These are phyloP conservation scores for Agarophyton chilense DNA, from an alignment of 23 red algal species.

Conservation along the genomic window DNA sequence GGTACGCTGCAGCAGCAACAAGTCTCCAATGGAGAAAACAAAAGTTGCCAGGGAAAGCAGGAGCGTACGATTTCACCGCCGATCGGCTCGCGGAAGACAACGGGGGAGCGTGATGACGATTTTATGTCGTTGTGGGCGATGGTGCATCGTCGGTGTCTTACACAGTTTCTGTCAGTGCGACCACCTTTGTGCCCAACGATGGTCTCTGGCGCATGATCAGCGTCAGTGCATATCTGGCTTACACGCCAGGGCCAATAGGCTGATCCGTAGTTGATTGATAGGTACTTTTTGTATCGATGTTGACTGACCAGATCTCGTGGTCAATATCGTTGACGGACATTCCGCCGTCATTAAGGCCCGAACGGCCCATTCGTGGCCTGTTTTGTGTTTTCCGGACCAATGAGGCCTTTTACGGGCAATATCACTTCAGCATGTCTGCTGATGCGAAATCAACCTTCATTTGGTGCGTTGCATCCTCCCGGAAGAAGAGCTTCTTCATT, in stretches of 20 bases:
- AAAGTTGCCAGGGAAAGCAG: neutral
- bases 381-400: no score
- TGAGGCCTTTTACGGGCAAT: no score
- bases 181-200: no score
- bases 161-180: neutral
- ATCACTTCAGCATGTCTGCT: no score
- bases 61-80: neutral
- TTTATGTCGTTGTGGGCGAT: conserved; percentile 4
- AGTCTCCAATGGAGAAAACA: neutral
- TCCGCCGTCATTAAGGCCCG: no score
- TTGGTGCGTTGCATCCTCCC: no score
- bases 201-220: neutral
- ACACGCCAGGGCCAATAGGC: neutral
- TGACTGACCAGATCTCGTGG: neutral
- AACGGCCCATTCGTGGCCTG: no score
- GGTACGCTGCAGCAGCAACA: neutral
- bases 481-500: no score
- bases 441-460: no score
- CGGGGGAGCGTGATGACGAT: neutral
- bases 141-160: neutral
- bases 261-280: neutral
- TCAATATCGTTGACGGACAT: no score
- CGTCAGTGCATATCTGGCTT: conserved; percentile 19
- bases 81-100: no score
- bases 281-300: neutral